A percentile compares a stretch with the other conserved stretches of the same genome.
These are phyloP conservation scores for Tephrocybe sp. DNA, from an alignment of 768 basidiomycete genomes.

Conservation along the genomic window DNA sequence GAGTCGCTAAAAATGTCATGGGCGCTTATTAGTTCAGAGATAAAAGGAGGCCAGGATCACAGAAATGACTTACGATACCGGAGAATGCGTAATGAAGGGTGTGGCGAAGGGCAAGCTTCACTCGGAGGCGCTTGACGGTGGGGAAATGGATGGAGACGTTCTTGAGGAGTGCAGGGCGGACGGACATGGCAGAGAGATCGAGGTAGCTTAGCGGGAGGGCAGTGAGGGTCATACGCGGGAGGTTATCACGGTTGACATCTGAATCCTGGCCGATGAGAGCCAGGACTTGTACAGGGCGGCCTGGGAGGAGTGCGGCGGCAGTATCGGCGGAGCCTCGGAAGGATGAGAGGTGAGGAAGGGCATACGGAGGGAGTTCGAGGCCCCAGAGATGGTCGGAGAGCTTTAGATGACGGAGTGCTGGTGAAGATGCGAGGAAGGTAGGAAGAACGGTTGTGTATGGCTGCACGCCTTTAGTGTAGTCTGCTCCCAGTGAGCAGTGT, in stretches of 20 bases:
- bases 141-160: slow-evolving; percentile 52
- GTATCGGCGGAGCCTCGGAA: slow-evolving; percentile 61
- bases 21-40: not conserved
- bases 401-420: slow-evolving; percentile 42
- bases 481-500: slow-evolving; percentile 42
- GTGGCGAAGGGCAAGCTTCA: slow-evolving; percentile 60
- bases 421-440: slow-evolving; percentile 41
- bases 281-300: slow-evolving; percentile 55
- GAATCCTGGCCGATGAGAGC: slow-evolving; percentile 56
- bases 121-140: slow-evolving; percentile 47
- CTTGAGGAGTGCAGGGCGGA: slow-evolving; percentile 53
- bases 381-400: slow-evolving; percentile 43
- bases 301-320: slow-evolving; percentile 60
- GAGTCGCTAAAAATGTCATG: slow-evolving; percentile 42
- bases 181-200: slow-evolving; percentile 59
- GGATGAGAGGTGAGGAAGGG: slow-evolving; percentile 46
- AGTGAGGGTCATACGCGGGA: slow-evolving; percentile 47
- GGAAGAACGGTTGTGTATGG: slow-evolving; percentile 39
- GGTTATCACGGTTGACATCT: slow-evolving; percentile 50
- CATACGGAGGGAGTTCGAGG: slow-evolving; percentile 38
- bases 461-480: slow-evolving; percentile 40
- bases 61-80: slow-evolving; percentile 54
- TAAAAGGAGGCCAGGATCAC: not conserved
- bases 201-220: slow-evolving; percentile 48
- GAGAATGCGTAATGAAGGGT: slow-evolving; percentile 63